These are phyloP conservation scores for Trichoderma gamsii DNA, from an alignment of 495 filamentous ascomycete species.

Conservation along the genomic window DNA sequence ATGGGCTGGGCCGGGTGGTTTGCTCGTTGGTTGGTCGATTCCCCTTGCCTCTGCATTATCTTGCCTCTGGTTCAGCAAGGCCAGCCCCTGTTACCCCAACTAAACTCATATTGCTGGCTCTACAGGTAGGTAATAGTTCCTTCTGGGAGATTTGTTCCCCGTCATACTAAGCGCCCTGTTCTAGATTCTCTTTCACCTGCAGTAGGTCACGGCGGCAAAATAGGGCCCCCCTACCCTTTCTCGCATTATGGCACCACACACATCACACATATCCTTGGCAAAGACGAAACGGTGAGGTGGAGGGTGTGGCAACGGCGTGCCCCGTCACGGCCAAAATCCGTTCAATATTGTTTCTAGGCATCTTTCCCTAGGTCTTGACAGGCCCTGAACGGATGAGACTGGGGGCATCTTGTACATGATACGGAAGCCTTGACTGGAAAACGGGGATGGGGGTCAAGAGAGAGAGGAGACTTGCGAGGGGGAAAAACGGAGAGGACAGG, in stretches of 20 bases:
- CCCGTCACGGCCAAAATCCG: not conserved
- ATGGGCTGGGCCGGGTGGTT: not conserved
- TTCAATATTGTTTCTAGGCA: too few species aligned
- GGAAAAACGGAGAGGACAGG: not conserved
- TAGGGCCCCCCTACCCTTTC: not conserved
- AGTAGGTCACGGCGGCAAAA: too few species aligned
- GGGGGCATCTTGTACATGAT: too few species aligned
- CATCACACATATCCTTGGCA: not conserved
- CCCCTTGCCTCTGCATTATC: constrained; percentile 7
- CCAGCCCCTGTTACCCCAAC: not conserved
- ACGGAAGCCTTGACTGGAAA: too few species aligned
- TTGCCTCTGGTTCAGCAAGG: not conserved
- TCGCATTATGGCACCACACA: not conserved
- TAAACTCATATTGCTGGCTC: not conserved
- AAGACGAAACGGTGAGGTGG: not conserved
- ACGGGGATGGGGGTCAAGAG: not conserved
- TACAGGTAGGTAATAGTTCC: not conserved
- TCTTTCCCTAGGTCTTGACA: too few species aligned
- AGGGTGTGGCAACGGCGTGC: not conserved
- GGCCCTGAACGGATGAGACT: too few species aligned
- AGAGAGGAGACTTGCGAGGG: not conserved
- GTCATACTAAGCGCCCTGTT: too few species aligned
- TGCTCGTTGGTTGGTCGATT: not conserved
- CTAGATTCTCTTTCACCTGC: too few species aligned
- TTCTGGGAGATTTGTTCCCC: too few species aligned